A percentile compares a stretch with the other conserved stretches of the same genome.
These are phyloP conservation scores for Metroxylon sagu DNA, from an alignment of 176 grass and related monocot genomes.

Conservation along the genomic window DNA sequence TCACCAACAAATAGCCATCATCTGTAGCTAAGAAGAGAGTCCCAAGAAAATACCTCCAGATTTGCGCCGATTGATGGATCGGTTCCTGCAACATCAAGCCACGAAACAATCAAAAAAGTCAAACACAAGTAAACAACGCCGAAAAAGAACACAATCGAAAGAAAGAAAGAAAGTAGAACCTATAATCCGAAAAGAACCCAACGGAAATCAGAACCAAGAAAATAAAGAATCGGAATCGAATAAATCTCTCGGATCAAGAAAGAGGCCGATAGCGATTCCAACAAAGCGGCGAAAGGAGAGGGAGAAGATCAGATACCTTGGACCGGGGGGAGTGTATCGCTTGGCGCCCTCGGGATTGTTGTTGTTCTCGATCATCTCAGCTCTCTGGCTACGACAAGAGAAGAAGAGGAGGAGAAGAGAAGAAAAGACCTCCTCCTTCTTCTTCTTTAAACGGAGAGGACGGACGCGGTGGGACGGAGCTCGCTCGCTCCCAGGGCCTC, in stretches of 20 bases:
- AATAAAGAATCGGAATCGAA: neutral
- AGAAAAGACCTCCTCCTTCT: too few relatives aligned
- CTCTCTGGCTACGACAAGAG: neutral
- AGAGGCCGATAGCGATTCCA: neutral
- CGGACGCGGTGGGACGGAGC: too few relatives aligned
- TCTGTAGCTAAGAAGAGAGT: neutral
- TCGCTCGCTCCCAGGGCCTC: too few relatives aligned
- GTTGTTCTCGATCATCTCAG: neutral
- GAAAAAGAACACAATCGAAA: too few relatives aligned
- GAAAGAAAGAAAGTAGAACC: neutral
- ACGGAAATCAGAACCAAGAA: too few relatives aligned
- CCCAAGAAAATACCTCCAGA: conserved; percentile 6
- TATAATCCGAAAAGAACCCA: neutral
- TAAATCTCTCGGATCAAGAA: neutral
- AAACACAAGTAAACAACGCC: neutral
- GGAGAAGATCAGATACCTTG: neutral
- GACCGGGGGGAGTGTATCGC: conserved; percentile 2
- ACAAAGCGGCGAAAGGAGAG: neutral
- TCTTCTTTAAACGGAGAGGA: too few relatives aligned
- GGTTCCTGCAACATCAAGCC: neutral
- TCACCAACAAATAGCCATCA: too few relatives aligned
- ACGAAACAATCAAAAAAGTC: neutral
- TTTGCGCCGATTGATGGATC: conserved; percentile 1
- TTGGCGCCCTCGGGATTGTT: conserved; percentile 3
- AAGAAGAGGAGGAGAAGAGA: neutral